Base-by-base conservation (phyloP, 2,329 filamentous ascomycete species). In the Ophiocordyceps camponoti-rufipedis region DNA sequence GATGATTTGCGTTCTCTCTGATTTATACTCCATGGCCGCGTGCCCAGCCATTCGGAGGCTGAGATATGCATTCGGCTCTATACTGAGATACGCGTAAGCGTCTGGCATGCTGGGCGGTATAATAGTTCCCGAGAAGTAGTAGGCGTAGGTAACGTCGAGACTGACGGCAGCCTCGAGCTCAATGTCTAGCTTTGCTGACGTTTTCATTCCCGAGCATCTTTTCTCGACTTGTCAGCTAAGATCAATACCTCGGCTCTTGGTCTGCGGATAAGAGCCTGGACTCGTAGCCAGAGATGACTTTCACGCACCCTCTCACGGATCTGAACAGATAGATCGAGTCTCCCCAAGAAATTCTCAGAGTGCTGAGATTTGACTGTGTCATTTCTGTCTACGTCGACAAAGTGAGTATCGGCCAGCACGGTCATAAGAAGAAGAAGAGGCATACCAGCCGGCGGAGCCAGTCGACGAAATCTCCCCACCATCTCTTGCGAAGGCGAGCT, bases 91-190 rank as follows among this genome's bases (percentile, higher is more conserved):
- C 14, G 44, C 38, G 33, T 45, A 45, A 11, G 38, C 44, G 7
- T 45, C 33, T 2, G 44, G 44, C 11, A 45, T 41, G 19, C 28
- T 23, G 2, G 44, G 44, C 28, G 44, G 44, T 8, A 45, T 45
- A 10, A 45, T 14, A 23, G 28, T 31, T 12, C 44, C 44, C 2
- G 35, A 33, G 35, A 45, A 41, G 44, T 45, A 45, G 38, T 45
- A 45, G 23, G 44, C 44, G 12, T 45, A 45, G 2, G 44, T 41
- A 2, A 45, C 12, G 28, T 45, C 44, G 10, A 45, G 28, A 28
- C 31, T 39, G 38, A 45, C 23, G n/a, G 35, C 23, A 7, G 44
- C 38, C 14, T 45, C 44, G n/a, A 45, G 38, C 35, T 45, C 44
- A n/a, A 45, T 45, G 10, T 41, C n/a, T 4, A 45, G 35, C 5